These are phyloP conservation scores for Melampsora larici-populina DNA, from an alignment of 1,284 basidiomycete species.

Conservation along the genomic window DNA sequence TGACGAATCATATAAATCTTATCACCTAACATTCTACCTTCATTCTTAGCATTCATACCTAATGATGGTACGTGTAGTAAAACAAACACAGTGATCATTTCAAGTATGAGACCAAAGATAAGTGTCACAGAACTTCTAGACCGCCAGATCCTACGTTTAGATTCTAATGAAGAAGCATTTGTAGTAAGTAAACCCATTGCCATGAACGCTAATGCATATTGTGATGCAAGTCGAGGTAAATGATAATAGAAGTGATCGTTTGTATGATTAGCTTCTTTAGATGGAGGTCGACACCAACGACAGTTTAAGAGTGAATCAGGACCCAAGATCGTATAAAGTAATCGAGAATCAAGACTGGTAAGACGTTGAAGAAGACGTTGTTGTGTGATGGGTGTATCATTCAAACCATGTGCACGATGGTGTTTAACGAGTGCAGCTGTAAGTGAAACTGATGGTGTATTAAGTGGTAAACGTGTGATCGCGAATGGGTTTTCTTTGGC, in stretches of 20 bases:
- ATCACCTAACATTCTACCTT: no score
- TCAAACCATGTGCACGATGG: conserved; percentile 4
- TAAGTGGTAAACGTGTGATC: neutral
- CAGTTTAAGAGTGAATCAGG: conserved; percentile 24
- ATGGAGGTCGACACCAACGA: conserved; percentile 29
- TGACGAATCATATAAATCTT: no score
- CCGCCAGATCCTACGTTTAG: no score
- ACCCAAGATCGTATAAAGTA: conserved; percentile 21
- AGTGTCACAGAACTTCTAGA: no score
- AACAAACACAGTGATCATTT: no score
- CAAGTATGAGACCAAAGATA: no score
- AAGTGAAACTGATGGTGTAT: conserved; percentile 13
- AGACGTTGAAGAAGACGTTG: conserved; percentile 21
- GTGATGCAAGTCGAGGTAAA: neutral
- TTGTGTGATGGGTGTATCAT: conserved; percentile 6
- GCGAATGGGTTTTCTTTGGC: conserved; percentile 2
- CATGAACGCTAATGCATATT: conserved; percentile 9
- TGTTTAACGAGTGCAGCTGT: neutral
- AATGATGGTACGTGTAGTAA: no score
- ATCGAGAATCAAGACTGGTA: conserved; percentile 27
- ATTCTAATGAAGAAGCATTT: no score
- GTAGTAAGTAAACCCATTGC: no score
- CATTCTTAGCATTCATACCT: no score
- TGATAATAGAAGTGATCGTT: conserved; percentile 24
- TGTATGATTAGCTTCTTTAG: neutral